Conservation (phyloP, 495 filamentous ascomycete genomes). For the Parathielavia appendiculata region DNA sequence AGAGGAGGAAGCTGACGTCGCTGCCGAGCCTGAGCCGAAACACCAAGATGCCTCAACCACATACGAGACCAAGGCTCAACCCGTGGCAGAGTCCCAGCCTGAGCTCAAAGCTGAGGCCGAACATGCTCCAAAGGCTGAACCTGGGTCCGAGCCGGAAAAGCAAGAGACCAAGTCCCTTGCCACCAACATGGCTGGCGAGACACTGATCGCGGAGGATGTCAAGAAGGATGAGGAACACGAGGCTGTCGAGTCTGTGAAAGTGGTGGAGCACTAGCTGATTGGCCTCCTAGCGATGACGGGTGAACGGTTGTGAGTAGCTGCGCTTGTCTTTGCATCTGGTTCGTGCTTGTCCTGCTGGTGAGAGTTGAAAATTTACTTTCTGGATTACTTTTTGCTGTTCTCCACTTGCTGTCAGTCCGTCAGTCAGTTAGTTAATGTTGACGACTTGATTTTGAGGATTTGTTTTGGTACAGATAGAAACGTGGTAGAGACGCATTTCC, state of each 20-base stretch:
- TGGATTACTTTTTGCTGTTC: too few relatives aligned
- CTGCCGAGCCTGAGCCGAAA: not conserved
- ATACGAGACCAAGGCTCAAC: slow-evolving; percentile 23
- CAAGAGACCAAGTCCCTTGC: slow-evolving; percentile 37
- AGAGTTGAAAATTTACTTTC: too few relatives aligned
- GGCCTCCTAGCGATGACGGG: not conserved
- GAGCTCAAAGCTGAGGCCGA: slow-evolving; percentile 16
- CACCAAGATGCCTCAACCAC: not conserved
- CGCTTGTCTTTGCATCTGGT: too few relatives aligned
- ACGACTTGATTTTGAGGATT: too few relatives aligned
- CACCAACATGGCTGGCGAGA: slow-evolving; percentile 55
- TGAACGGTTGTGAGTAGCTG: too few relatives aligned
- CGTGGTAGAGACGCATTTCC: too few relatives aligned
- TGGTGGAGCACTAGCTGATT: slow-evolving; percentile 21
- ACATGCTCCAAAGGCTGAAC: slow-evolving; percentile 8
- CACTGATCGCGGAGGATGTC: slow-evolving; percentile 39
- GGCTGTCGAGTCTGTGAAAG: slow-evolving; percentile 35
- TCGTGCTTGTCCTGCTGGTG: too few relatives aligned
- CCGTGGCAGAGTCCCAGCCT: slow-evolving; percentile 20
- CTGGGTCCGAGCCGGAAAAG: not conserved
- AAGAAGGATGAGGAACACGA: slow-evolving; percentile 31
- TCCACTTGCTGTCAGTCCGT: too few relatives aligned
- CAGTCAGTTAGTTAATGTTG: too few relatives aligned
- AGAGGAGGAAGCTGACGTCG: not conserved
- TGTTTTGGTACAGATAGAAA: too few relatives aligned